Evolutionary conservation across 441 rosid species (phyloP).

Genomic region (Theobroma grandiflorum): DNA sequence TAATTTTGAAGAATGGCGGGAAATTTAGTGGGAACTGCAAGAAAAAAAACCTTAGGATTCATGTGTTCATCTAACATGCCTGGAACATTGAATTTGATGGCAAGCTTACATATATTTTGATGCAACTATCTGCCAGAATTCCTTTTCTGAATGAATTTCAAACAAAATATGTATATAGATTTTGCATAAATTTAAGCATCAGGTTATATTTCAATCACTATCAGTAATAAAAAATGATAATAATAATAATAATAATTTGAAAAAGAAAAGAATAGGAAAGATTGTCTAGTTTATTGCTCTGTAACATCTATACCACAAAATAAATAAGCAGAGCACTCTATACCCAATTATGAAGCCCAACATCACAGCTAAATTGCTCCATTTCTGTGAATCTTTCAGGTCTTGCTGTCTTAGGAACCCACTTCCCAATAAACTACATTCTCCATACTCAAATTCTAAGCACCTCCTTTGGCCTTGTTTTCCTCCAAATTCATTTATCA

Average conservation of each 20-base stretch:
- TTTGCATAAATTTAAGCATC: background rate
- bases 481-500: conserved; percentile 84
- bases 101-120: background rate
- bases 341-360: conserved; percentile 72
- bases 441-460: conserved; percentile 43
- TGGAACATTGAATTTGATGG: background rate
- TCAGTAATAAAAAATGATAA: background rate
- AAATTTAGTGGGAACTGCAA: background rate
- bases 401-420: conserved; percentile 69
- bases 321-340: conserved; percentile 70
- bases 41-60: background rate
- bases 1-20: background rate
- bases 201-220: too few species aligned
- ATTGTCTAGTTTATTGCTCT: conserved; percentile 51
- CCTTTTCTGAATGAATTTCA: background rate
- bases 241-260: background rate
- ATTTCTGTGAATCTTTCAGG: conserved; percentile 70
- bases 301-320: conserved; percentile 76
- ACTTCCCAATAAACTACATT: conserved; percentile 48
- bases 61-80: background rate
- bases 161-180: background rate
- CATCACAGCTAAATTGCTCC: conserved; percentile 84
- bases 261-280: background rate
- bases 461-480: conserved; percentile 52
- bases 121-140: background rate